Conservation (phyloP, 2,329 filamentous ascomycete species). For the Lachnellula willkommii region DNA sequence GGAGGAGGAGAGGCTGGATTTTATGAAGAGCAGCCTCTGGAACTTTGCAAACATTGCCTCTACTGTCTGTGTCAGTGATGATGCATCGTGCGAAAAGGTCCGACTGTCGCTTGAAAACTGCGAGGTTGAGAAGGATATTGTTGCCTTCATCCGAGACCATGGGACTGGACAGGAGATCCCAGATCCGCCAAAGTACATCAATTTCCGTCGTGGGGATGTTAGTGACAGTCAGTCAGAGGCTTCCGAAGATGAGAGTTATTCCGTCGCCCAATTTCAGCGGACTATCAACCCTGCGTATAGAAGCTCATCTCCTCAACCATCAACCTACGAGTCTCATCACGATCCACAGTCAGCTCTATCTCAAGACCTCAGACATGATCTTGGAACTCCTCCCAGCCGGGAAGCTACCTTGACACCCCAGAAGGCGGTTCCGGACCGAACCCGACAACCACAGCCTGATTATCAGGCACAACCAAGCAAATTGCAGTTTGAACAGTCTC, state of each 20-base stretch:
- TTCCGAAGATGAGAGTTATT: conserved; percentile 85
- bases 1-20: conserved; percentile 94
- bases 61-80: conserved; percentile 95
- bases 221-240: conserved; percentile 75
- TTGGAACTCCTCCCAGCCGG: conserved; percentile 35
- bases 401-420: conserved; percentile 51
- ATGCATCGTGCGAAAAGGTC: conserved; percentile 94
- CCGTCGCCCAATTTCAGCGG: conserved; percentile 90
- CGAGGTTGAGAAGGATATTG: conserved; percentile 94
- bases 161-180: conserved; percentile 97
- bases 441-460: conserved; percentile 17
- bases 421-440: conserved; percentile 33
- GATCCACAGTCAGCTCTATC: conserved; percentile 73
- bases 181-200: conserved; percentile 95
- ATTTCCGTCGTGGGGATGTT: conserved; percentile 88
- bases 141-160: conserved; percentile 76
- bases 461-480: conserved; percentile 17
- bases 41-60: conserved; percentile 96
- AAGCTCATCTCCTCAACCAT: conserved; percentile 92
- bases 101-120: conserved; percentile 88
- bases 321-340: conserved; percentile 86
- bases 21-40: conserved; percentile 96
- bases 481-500: conserved; percentile 32
- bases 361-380: conserved; percentile 58
- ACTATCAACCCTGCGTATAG: conserved; percentile 94